Evolutionary conservation across 2,329 filamentous ascomycete genomes (phyloP).

Genomic region (Plectosphaerella plurivora): DNA sequence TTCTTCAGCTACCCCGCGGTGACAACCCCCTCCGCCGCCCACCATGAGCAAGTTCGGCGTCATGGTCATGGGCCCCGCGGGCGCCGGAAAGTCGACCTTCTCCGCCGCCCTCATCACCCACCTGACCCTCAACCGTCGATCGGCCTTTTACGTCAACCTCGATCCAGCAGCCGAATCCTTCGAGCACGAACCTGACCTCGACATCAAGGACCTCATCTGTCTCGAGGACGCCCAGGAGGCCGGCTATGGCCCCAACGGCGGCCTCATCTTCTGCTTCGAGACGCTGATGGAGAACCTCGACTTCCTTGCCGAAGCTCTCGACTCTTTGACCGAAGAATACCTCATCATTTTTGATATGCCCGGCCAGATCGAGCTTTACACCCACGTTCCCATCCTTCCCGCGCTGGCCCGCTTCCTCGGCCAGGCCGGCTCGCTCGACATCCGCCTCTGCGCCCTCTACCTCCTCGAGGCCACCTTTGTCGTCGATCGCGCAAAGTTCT

Average conservation of each 20-base stretch:
- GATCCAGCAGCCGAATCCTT: conserved; percentile 94
- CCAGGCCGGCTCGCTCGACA: conserved; percentile 74
- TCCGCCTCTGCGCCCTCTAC: conserved; percentile 90
- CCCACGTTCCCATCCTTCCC: conserved; percentile 89
- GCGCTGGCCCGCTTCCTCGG: conserved; percentile 78
- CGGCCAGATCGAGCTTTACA: conserved; percentile 97
- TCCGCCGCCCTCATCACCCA: conserved; percentile 91
- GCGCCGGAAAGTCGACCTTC: conserved; percentile 95
- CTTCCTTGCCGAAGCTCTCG: conserved; percentile 81
- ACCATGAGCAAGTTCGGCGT: conserved; percentile 91
- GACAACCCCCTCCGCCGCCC: conserved; percentile 2
- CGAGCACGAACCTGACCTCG: conserved; percentile 84
- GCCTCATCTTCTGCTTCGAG: conserved; percentile 94
- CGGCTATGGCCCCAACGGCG: conserved; percentile 84
- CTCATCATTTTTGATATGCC: conserved; percentile 98
- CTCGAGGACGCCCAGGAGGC: conserved; percentile 93
- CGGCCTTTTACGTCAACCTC: conserved; percentile 96
- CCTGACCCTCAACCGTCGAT: conserved; percentile 84
- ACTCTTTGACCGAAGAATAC: conserved; percentile 87
- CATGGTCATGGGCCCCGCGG: conserved; percentile 93
- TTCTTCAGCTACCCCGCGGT: not conserved
- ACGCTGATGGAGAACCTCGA: conserved; percentile 93
- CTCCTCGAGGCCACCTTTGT: conserved; percentile 94
- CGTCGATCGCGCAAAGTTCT: conserved; percentile 94
- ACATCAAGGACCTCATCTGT: conserved; percentile 92